A percentile compares a stretch with the other conserved stretches of the same genome.
Conservation (phyloP, 331 rosid genomes). For the Malus hybrid region DNA sequence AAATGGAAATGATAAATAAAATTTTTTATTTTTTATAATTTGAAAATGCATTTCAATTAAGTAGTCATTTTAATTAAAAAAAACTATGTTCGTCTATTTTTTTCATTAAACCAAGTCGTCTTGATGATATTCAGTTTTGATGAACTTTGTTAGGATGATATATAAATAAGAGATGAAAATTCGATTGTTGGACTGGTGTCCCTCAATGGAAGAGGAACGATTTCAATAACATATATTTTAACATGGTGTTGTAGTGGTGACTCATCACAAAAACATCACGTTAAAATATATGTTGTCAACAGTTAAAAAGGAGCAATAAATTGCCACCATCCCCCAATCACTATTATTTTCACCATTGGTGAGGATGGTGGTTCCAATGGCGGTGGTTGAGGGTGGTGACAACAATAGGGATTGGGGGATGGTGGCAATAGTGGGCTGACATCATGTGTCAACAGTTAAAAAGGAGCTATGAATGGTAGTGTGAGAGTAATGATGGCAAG, state of each 20-base stretch:
- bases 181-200: not conserved
- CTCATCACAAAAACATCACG: too few species aligned
- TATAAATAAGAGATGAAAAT: not conserved
- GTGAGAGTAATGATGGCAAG: not conserved
- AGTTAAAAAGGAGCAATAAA: too few species aligned
- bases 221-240: too few species aligned
- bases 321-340: too few species aligned
- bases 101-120: not conserved
- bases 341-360: too few species aligned
- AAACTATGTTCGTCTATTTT: not conserved
- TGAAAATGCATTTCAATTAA: not conserved
- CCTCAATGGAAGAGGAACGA: not conserved
- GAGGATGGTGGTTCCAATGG: not conserved
- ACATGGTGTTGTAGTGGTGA: not conserved
- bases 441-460: not conserved
- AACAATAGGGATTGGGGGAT: not conserved
- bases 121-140: too few species aligned
- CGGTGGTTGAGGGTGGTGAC: not conserved
- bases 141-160: too few species aligned
- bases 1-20: not conserved
- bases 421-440: not conserved
- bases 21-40: too few species aligned
- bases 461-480: not conserved
- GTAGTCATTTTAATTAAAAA: too few species aligned
- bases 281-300: too few species aligned